These are phyloP conservation scores for Magnaporthales sp. DNA, from an alignment of 2,329 filamentous ascomycete species.

Conservation along the genomic window DNA sequence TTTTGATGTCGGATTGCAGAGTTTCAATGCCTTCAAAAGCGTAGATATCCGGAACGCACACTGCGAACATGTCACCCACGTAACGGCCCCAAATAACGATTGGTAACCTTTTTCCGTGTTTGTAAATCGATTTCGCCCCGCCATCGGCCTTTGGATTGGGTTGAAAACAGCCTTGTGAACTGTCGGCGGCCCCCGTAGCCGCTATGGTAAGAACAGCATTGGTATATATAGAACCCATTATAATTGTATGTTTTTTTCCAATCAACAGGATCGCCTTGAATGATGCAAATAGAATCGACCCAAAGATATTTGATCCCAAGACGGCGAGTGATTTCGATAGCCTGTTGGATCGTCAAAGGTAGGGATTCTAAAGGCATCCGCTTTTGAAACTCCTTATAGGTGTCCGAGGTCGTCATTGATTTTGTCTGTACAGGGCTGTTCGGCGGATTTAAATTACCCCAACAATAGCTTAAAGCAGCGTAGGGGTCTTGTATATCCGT, in stretches of 20 bases:
- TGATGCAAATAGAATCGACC: background rate
- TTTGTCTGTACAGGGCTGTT: no score
- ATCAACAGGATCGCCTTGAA: background rate
- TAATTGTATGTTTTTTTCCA: background rate
- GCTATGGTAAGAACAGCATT: background rate
- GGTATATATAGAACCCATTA: conserved; percentile 1
- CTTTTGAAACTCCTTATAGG: background rate
- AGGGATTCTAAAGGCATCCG: background rate
- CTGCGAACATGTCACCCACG: background rate
- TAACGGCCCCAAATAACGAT: background rate
- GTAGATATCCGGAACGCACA: background rate
- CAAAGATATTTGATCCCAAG: background rate
- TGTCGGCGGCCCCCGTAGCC: background rate
- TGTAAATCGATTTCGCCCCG: no score
- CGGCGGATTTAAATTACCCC: no score
- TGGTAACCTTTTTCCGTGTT: background rate
- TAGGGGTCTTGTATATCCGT: background rate
- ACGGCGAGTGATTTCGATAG: background rate
- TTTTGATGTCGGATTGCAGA: background rate
- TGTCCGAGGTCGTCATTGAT: background rate
- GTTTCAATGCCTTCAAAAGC: no score
- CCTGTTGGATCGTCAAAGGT: background rate
- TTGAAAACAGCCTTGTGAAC: background rate
- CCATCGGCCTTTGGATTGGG: background rate
- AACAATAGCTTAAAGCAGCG: background rate